Base-by-base conservation (phyloP, 768 basidiomycete genomes). In the Hygrophoropsis aurantiaca region DNA sequence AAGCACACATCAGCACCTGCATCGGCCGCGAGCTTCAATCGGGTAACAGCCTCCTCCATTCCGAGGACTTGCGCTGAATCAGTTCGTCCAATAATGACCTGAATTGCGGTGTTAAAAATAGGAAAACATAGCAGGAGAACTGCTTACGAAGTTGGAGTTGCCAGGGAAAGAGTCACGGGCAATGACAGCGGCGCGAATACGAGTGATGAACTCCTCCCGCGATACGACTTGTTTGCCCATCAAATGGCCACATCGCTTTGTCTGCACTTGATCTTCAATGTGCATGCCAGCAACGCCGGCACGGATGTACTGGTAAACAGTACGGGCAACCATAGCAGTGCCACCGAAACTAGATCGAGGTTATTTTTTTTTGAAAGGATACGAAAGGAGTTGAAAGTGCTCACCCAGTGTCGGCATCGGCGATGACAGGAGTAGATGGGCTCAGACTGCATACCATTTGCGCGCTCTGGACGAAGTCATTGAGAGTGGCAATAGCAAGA, bases 261-360 rank as follows among this genome's bases (percentile, higher is more conserved):
- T 88, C 61, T 88, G 87, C 1, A 88, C 85, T 66, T 90, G 87
- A 57, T 88, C 87, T 64, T 90, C 87, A 32, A 90, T 88, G 61
- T 90, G 87, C 57, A 87, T 73, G 3, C 72, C 87, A 15, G 87
- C 87, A 18, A 88, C 80, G 23, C 87, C 87, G 11, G 84, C 79
- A 38, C 76, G 75, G 4, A 69, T 77, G 50, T 88, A 89, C 61
- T 85, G 79, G n/a, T 69, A 75, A 9, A 90, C 82, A 3, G 87
- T 89, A 32, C 86, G 84, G 10, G 84, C 84, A 23, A 89, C 80
- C 74, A 82, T 89, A 9, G 80, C 78, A 2, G 85, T 81, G 15
- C 87, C 87, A 53, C 87, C 87, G 52, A 88, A 88, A 16, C 74
- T 75, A 33, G 16, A 0, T 35, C 32, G 19, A 33, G 13, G 18